Evolutionary conservation across 345 rosid species (phyloP).

Genomic region (Corymbia maculata): DNA sequence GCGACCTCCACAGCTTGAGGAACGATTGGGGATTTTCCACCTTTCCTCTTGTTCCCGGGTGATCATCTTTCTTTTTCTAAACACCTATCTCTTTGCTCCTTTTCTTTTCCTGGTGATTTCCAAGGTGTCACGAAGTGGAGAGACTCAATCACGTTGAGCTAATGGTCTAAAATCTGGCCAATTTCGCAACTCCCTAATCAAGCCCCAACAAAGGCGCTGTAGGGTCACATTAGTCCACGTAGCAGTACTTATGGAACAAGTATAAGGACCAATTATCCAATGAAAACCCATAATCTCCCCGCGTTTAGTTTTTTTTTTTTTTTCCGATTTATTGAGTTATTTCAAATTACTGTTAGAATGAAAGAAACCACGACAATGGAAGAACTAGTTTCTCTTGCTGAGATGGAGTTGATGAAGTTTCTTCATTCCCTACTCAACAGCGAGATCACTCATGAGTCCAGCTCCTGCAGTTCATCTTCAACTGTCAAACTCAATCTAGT

Average conservation of each 20-base stretch:
- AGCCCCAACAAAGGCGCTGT: background rate
- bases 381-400: background rate
- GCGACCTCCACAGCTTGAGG: conserved; percentile 18
- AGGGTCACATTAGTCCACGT: background rate
- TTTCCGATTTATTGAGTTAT: too few species aligned
- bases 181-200: background rate
- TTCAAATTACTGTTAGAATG: background rate
- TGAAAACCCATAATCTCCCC: background rate
- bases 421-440: background rate
- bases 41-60: conserved; percentile 37
- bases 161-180: background rate
- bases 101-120: background rate
- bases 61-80: background rate
- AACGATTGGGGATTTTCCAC: conserved; percentile 17
- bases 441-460: background rate
- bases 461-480: background rate
- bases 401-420: background rate
- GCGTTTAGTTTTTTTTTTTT: background rate
- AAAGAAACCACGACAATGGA: too few species aligned
- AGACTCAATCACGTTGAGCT: background rate
- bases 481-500: background rate
- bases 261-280: background rate
- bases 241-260: background rate
- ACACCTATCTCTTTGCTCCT: too few species aligned
- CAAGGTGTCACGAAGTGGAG: background rate